Evolutionary conservation across 306 rosid species (phyloP), one percentile per base, ranked within the genome.

Genomic region (Citrullus mucosospermus): DNA sequence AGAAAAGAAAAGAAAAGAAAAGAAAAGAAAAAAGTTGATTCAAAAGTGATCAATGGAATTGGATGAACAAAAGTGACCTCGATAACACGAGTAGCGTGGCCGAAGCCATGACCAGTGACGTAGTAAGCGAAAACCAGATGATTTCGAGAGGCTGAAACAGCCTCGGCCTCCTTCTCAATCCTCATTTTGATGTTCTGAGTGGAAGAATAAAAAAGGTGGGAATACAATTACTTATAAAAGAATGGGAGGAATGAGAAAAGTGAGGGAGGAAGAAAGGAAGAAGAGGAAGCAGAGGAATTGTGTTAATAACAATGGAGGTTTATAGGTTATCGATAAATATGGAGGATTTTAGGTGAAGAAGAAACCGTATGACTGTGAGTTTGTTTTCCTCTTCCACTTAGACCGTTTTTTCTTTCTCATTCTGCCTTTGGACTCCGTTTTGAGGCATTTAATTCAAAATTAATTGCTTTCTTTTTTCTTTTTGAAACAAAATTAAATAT

Each of bases 31-130:
- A 5, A 8, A 2, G 16, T 9, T 5, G 51, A 69, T 22, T 43
- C 5, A 25, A 4, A 20, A 16, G 17, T 14, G 60, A 72, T 70
- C 36, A 50, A 72, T 0, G 39, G 36, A 70, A 70, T 44, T 12
- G 58, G 43, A 30, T 4, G 59, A 48, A 32, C 8, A 72, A 63
- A 80, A 17, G n/a, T 8, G 43, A 94, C 99, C 97, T 95, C 99
- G 0, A 92, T 88, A 80, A 92, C 99, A 17, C 99, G 91, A 62
- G 99, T 95, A 84, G 97, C 99, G 75, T 95, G 99, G 36, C 97
- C 99, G 62, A 95, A 95, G 78, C 99, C 97, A 84, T 95, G 97
- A 50, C 99, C 99, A 60, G 99, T 95, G 39, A 95, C 88, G 66
- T 95, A 95, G 84, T 92, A 95, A 48, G 97, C 99, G 71, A 95